phyloP scores from a whole-genome alignment of 2,329 filamentous ascomycete species.

The Akanthomyces uredinophilus region DNA sequence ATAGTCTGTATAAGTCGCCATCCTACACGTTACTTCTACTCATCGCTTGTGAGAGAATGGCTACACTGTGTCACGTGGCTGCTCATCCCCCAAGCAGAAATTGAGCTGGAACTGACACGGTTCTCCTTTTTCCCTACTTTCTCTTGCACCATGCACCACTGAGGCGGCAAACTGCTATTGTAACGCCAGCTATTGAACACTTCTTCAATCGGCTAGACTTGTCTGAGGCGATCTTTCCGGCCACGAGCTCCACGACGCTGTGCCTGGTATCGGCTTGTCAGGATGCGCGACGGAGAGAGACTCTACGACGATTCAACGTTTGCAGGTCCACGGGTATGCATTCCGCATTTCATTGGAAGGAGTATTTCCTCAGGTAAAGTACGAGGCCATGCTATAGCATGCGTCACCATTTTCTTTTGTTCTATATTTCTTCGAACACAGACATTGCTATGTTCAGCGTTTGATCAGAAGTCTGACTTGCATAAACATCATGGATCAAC shows the following conservation, averaged over 20 bases:
- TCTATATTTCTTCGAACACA: background rate
- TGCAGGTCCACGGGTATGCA: background rate
- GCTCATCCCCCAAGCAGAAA: background rate
- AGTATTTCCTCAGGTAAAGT: background rate
- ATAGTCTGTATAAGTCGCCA: background rate
- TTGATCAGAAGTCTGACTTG: background rate
- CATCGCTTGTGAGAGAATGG: background rate
- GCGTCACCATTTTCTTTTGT: background rate
- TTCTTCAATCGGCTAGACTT: background rate
- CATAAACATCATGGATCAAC: background rate
- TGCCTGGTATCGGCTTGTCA: background rate
- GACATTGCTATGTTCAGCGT: background rate
- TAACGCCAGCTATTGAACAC: background rate
- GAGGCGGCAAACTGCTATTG: background rate
- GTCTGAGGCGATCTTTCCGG: background rate
- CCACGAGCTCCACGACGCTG: background rate
- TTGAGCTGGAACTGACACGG: conserved; percentile 6
- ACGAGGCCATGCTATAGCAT: background rate
- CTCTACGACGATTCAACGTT: background rate
- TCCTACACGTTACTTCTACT: background rate
- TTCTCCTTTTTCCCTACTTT: background rate
- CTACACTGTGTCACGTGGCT: background rate
- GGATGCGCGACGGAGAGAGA: background rate
- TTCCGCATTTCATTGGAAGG: background rate
- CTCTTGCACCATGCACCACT: background rate